phyloP scores from a whole-genome alignment of 139 green algal genomes.

The Chlamydomonas sp. region DNA sequence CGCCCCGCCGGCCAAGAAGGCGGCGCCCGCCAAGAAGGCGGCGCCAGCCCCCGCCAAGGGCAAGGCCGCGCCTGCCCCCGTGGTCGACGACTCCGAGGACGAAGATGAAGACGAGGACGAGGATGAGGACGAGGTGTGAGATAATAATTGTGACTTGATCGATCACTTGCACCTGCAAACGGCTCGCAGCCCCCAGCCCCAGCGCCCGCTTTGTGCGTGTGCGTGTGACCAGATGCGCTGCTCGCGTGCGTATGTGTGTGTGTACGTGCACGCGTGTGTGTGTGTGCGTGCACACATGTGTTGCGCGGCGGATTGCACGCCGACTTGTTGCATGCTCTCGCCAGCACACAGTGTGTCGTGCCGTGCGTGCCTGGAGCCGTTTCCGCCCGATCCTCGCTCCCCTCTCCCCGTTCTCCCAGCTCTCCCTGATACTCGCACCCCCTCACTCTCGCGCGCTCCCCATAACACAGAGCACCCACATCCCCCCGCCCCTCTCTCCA shows the following conservation, averaged over 20 bases:
- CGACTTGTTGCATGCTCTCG: no score
- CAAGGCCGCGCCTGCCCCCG: conserved; percentile 15
- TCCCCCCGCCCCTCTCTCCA: no score
- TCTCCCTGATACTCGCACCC: no score
- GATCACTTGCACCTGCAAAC: neutral
- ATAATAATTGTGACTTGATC: conserved; percentile 3
- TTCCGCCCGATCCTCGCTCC: no score
- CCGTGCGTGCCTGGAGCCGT: no score
- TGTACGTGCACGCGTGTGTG: neutral
- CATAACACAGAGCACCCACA: no score
- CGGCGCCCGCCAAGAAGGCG: conserved; percentile 15
- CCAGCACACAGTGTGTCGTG: no score
- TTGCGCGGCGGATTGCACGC: no score
- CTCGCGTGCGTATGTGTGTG: neutral
- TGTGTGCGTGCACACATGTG: neutral
- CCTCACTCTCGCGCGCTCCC: no score
- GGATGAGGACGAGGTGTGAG: conserved; percentile 12
- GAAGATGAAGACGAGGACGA: conserved; percentile 18
- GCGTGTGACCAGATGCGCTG: no score
- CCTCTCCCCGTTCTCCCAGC: no score
- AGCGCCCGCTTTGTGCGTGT: neutral
- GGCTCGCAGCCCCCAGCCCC: no score
- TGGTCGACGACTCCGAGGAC: conserved; percentile 12
- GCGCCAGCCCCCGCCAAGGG: conserved; percentile 12
- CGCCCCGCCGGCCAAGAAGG: conserved; percentile 17